Evolutionary conservation across 495 filamentous ascomycete genomes (phyloP), one percentile per base, ranked within the genome.

Genomic region (Astrocystis sublimbata): DNA sequence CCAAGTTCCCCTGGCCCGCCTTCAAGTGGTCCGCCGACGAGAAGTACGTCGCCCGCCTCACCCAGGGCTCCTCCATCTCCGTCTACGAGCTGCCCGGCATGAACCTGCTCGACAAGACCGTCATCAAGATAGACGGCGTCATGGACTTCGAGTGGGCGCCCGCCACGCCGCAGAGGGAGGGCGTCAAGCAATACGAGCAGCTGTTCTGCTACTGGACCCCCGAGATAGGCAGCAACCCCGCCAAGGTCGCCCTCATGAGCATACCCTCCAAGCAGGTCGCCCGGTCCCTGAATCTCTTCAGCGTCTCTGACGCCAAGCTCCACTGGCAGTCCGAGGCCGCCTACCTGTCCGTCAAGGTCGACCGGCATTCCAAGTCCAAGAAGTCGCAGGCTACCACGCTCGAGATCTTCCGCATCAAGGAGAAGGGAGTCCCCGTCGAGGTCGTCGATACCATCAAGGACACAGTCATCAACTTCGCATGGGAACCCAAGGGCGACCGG

Each of bases 11-110:
- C 66, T 98, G 94, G 94, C 94, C 94, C 24, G 92, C 93, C 12
- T 98, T 98, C 85, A 98, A 98, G 77, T 98, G 94, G 94, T 97
- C 93, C 46, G 79, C 94, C 4, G 94, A 98, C 70, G 92, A 96
- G 80, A 93, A 93, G 74, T 98, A 97, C 74, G 92, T 97, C 46
- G 94, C 94, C 3, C 85, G 94, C 45, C 88, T 98, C 79, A 90
- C 88, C 56, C 93, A 91, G 58, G 89, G 88, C 61, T 85, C 92
- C 63, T 90, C 91, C 28, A 92, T 98, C 71, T 96, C 92, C 40
- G 88, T 98, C 67, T 98, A 97, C 76, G 94, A 98, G 74, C 79
- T 93, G 6, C 94, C 94, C 15, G 85, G 85, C 61, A 98, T 98
- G 94, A 88, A 87, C 69, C 80, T 96, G 42, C 80, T 98, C 49